These are phyloP conservation scores for Tetratostichococcus sp. DNA, from an alignment of 139 green algal genomes.

Conservation along the genomic window DNA sequence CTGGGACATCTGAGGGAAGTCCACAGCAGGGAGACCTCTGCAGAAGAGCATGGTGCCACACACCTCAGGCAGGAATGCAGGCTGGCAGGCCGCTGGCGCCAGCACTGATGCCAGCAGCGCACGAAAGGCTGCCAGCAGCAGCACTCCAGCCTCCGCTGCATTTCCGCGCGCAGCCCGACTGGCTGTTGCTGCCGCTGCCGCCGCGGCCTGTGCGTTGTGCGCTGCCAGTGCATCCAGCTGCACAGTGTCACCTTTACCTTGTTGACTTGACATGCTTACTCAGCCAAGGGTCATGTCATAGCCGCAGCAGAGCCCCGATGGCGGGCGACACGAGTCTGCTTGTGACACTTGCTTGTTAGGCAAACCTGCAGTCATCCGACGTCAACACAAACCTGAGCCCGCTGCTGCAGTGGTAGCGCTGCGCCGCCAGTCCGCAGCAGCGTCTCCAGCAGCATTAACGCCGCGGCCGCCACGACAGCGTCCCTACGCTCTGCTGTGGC, in stretches of 20 bases:
- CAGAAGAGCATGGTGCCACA: not conserved
- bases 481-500: not conserved
- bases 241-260: too few relatives aligned
- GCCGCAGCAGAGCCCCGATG: not conserved
- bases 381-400: not conserved
- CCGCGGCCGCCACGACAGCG: not conserved
- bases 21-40: too few relatives aligned
- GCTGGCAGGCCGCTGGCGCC: slow-evolving; percentile 34
- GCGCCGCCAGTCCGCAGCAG: not conserved
- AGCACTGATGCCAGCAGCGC: slow-evolving; percentile 51
- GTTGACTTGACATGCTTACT: too few relatives aligned
- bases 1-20: too few relatives aligned
- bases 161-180: not conserved
- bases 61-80: slow-evolving; percentile 36
- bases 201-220: slow-evolving; percentile 32
- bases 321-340: too few relatives aligned
- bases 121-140: slow-evolving; percentile 35
- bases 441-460: not conserved
- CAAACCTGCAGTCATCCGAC: not conserved
- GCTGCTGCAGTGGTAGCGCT: not conserved
- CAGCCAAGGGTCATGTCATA: not conserved
- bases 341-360: too few relatives aligned
- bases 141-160: not conserved
- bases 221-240: slow-evolving; percentile 41
- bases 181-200: slow-evolving; percentile 12